phyloP scores from a whole-genome alignment of 495 filamentous ascomycete genomes.

The Xylaria longipes region DNA sequence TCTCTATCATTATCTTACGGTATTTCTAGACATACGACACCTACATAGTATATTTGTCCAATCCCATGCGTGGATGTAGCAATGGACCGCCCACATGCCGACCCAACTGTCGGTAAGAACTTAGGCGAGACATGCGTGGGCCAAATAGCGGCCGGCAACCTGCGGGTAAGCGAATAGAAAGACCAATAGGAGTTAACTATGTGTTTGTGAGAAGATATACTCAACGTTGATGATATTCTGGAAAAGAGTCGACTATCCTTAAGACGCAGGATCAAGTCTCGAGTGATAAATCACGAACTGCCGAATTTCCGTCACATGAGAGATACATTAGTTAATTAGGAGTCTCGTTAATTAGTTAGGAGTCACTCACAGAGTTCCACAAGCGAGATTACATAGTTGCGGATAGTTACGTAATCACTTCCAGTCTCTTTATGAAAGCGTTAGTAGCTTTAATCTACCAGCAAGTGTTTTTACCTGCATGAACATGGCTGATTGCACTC shows the following conservation, averaged over 20 bases:
- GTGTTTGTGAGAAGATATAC: not conserved
- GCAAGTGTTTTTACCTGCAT: not conserved
- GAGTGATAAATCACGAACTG: not conserved
- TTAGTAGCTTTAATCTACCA: not conserved
- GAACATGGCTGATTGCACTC: not conserved
- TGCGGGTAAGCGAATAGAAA: not conserved
- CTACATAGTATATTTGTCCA: slow-evolving; percentile 6
- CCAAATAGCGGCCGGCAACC: not conserved
- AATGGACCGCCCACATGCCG: not conserved
- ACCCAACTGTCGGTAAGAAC: not conserved
- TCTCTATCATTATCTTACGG: not conserved
- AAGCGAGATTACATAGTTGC: not conserved
- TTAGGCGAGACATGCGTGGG: not conserved
- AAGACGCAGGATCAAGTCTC: not conserved
- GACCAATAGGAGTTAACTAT: not conserved
- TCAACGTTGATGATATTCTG: not conserved
- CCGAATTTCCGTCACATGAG: not conserved
- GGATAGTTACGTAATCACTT: not conserved
- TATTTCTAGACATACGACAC: not conserved
- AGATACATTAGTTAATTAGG: not conserved
- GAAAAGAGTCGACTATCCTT: not conserved
- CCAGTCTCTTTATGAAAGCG: not conserved
- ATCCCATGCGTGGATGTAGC: not conserved
- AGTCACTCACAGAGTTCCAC: not conserved
- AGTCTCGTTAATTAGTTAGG: no score